phyloP scores from a whole-genome alignment of 208 protist genomes.

The Trypanosomatidae sp. region DNA sequence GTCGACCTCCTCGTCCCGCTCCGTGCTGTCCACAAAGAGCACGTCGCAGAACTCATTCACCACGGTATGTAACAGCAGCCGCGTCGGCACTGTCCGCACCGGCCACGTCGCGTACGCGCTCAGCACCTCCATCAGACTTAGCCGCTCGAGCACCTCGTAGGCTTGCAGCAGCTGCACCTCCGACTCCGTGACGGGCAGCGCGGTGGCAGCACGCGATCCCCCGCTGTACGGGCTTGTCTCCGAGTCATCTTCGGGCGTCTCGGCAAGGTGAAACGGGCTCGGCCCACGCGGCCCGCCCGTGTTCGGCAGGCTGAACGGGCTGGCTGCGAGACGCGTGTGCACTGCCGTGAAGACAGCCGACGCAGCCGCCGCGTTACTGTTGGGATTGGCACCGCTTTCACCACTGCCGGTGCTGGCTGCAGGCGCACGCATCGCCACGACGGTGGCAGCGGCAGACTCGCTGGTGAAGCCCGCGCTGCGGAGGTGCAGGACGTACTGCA shows the following conservation, averaged over 20 bases:
- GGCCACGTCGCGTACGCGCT: constrained; percentile 41
- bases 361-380: background rate
- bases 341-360: constrained; percentile 11
- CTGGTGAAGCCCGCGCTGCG: constrained; percentile 32
- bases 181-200: constrained; percentile 16
- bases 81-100: constrained; percentile 60
- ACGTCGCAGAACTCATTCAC: constrained; percentile 86
- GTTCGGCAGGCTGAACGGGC: background rate
- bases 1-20: background rate
- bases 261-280: background rate
- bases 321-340: constrained; percentile 17
- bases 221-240: constrained; percentile 25
- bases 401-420: background rate
- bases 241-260: no score
- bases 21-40: constrained; percentile 35
- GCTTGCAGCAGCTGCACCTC: constrained; percentile 61
- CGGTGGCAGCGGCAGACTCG: constrained; percentile 16
- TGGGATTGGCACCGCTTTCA: background rate
- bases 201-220: constrained; percentile 8
- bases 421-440: no score
- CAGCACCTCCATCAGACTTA: constrained; percentile 50
- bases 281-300: no score
- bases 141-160: constrained; percentile 55
- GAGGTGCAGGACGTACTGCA: constrained; percentile 45
- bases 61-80: constrained; percentile 71